Conservation (phyloP, 164 flowering plant species). For the Taxillus chinensis region DNA sequence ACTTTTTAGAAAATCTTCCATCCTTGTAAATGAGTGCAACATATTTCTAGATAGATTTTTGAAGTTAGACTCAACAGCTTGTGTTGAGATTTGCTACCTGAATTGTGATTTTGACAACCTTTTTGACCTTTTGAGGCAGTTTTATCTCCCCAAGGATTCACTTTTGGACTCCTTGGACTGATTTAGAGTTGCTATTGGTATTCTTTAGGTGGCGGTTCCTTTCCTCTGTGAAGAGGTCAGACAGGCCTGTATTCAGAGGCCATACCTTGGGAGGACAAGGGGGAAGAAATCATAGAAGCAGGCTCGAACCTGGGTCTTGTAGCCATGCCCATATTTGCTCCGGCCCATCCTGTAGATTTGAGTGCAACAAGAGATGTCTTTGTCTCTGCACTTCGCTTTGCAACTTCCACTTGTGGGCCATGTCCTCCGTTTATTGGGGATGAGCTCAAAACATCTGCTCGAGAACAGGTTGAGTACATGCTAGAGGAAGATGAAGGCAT, state of each 20-base stretch:
- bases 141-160: constrained; percentile 27
- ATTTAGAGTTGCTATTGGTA: constrained; percentile 36
- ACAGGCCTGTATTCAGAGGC: constrained; percentile 46
- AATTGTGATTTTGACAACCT: constrained; percentile 31
- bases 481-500: constrained; percentile 64
- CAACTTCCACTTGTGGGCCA: constrained; percentile 40
- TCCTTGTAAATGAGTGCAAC: constrained; percentile 39
- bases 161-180: constrained; percentile 38
- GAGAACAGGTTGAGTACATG: constrained; percentile 91
- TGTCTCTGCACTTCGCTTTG: constrained; percentile 64
- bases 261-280: constrained; percentile 55
- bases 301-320: constrained; percentile 34
- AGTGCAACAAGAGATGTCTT: constrained; percentile 53
- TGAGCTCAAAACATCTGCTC: constrained; percentile 72
- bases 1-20: constrained; percentile 37
- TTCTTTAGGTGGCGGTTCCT: constrained; percentile 34
- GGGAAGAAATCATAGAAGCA: constrained; percentile 36
- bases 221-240: constrained; percentile 38
- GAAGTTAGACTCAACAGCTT: constrained; percentile 10
- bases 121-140: constrained; percentile 36
- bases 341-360: constrained; percentile 44
- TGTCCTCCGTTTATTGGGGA: constrained; percentile 43
- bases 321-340: constrained; percentile 51
- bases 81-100: constrained; percentile 38
- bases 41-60: constrained; percentile 31